Base-by-base conservation (phyloP, 768 basidiomycete genomes). In the Heimioporus sp. region DNA sequence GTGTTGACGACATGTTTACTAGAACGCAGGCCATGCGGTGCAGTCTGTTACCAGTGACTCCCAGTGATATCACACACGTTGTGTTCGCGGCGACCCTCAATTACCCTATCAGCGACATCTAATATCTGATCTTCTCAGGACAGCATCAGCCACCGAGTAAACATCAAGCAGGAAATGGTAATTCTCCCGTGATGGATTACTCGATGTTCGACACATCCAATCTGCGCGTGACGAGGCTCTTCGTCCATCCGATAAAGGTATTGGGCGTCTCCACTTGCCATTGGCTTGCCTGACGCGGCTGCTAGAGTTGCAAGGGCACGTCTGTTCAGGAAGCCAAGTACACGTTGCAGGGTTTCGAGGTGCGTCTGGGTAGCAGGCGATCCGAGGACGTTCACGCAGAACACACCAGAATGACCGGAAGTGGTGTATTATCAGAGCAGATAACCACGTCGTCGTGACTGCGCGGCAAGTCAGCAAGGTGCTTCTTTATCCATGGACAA, bases 291-390 rank as follows among this genome's bases (percentile, higher is more conserved):
- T 51, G 17, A 47, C 43, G 10, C 21, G 17, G n/a, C 35, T 7
- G n/a, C 9, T 20, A 91, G 88, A 90, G 87, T 58, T 90, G 88
- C 59, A 79, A 78, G 44, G 88, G 85, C 21, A 84, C 76, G 2
- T 80, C 85, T 24, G 79, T 89, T 1, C 71, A 74, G 45, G 72
- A 73, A 39, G 78, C 77, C 9, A 76, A 64, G 28, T 89, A 82
- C 58, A 84, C 80, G 8, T 73, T 76, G 13, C 73, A 82, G 56
- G 87, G 88, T 24, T 66, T 91, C 4, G 81, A 88, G 76, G 88
- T 86, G 50, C 41, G 72, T 65, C 52, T 37, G 24, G 21, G 34
- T 11, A 42, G 32, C 32, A 32, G 24, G 24, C 40, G 17, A 15
- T 24, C 48, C 20, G 19, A 12, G 19, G 45, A 28, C 37, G 43